Evolutionary conservation across 352 stramenopile genomes (phyloP).

Genomic region (Phytophthora kernoviae): DNA sequence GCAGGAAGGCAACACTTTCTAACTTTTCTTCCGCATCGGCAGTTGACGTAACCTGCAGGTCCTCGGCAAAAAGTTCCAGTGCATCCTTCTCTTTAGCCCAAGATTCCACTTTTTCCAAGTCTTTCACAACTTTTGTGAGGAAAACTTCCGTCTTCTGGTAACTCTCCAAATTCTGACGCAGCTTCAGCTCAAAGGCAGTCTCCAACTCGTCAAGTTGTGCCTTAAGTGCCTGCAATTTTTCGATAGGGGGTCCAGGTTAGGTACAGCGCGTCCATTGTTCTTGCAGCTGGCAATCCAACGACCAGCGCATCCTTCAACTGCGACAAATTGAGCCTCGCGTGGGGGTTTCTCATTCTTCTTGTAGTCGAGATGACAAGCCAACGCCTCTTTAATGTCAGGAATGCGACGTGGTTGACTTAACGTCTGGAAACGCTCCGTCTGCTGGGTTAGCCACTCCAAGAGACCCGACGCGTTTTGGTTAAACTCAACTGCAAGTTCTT

Average conservation of each 20-base stretch:
- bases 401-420: slow-evolving; percentile 70
- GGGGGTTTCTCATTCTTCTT: slow-evolving; percentile 89
- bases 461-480: slow-evolving; percentile 67
- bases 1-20: slow-evolving; percentile 82
- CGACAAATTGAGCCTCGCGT: slow-evolving; percentile 81
- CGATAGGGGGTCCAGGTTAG: slow-evolving; percentile 74
- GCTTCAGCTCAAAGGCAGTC: slow-evolving; percentile 71
- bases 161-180: slow-evolving; percentile 75
- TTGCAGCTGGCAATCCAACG: slow-evolving; percentile 88
- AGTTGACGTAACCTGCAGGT: slow-evolving; percentile 57
- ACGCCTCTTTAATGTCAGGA: slow-evolving; percentile 68
- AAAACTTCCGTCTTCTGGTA: slow-evolving; percentile 88
- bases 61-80: slow-evolving; percentile 68
- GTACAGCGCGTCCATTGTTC: slow-evolving; percentile 83
- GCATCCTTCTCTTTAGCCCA: slow-evolving; percentile 86
- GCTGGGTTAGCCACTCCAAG: slow-evolving; percentile 71
- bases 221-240: slow-evolving; percentile 84
- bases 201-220: slow-evolving; percentile 67
- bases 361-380: slow-evolving; percentile 77
- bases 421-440: slow-evolving; percentile 80
- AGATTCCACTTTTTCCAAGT: slow-evolving; percentile 81
- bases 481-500: slow-evolving; percentile 82
- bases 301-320: slow-evolving; percentile 76
- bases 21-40: slow-evolving; percentile 81
- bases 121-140: slow-evolving; percentile 84